Percentiles rank a stretch among this genome's conserved stretches.
Conservation (phyloP, 1,284 basidiomycete genomes). For the Bjerkandera adusta region DNA sequence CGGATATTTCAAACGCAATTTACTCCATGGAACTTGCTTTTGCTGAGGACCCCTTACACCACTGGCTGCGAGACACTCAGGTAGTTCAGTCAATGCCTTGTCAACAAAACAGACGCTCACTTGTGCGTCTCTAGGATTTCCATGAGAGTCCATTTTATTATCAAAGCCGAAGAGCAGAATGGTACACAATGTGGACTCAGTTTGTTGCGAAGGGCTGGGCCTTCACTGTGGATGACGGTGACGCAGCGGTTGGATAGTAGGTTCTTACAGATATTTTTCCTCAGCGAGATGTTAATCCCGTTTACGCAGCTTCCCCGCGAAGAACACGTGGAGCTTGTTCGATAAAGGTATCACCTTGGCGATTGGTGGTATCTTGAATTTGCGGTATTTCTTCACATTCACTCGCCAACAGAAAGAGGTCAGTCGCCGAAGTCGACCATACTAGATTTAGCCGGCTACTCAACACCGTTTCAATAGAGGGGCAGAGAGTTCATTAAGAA, state of each 20-base stretch:
- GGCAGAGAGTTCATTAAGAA: background rate
- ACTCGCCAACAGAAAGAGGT: constrained; percentile 5
- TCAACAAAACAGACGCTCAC: too few relatives aligned
- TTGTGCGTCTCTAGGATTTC: too few relatives aligned
- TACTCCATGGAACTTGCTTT: constrained; percentile 1
- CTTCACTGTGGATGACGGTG: constrained; percentile 7
- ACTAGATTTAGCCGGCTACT: background rate
- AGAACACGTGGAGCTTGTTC: background rate
- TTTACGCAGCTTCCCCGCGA: background rate
- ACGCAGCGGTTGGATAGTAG: constrained; percentile 7
- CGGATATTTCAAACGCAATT: constrained; percentile 1
- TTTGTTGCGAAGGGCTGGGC: background rate
- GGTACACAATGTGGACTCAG: background rate
- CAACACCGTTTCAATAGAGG: background rate
- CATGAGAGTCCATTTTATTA: background rate
- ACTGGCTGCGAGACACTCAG: constrained; percentile 5
- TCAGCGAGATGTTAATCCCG: background rate
- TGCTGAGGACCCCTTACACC: constrained; percentile 4
- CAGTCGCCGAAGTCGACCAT: background rate
- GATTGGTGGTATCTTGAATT: background rate
- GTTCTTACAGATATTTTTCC: background rate
- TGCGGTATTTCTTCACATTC: background rate
- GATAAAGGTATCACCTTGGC: background rate
- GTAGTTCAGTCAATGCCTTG: background rate
- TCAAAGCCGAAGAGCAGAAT: background rate